Percentiles rank a stretch among this genome's conserved stretches.
Evolutionary conservation across 495 filamentous ascomycete genomes (phyloP).

Genomic region (Neurospora hispaniola): DNA sequence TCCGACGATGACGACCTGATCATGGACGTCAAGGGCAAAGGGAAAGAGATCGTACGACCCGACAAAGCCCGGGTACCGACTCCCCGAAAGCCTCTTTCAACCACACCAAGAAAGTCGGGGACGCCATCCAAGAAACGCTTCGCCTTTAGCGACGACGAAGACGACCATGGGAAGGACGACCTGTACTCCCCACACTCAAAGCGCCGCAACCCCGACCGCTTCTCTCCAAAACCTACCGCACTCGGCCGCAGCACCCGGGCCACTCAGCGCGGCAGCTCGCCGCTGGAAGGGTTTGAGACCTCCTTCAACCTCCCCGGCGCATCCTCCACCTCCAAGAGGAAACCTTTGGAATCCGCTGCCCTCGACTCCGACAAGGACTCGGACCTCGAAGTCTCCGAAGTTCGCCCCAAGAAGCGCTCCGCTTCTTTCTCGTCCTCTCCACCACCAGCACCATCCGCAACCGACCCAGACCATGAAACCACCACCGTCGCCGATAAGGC

Average conservation of each 20-base stretch:
- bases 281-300: background rate
- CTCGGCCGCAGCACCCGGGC: background rate
- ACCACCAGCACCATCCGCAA: background rate
- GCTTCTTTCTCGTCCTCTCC: background rate
- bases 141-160: background rate
- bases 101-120: background rate
- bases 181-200: background rate
- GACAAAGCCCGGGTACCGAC: background rate
- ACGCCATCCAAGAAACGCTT: background rate
- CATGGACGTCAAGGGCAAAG: conserved; percentile 24
- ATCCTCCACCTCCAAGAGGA: background rate
- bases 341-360: background rate
- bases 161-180: background rate
- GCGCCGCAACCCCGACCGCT: background rate
- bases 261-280: background rate
- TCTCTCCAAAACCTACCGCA: background rate
- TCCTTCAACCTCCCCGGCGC: background rate
- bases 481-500: conserved; percentile 33
- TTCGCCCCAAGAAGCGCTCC: background rate
- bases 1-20: conserved; percentile 16
- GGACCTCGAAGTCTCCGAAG: background rate
- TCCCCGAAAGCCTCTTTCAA: background rate
- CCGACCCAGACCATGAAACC: background rate
- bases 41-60: conserved; percentile 14
- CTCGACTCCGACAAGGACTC: background rate